Conservation (phyloP, 2,329 filamentous ascomycete species). For the Juglanconis sp. region DNA sequence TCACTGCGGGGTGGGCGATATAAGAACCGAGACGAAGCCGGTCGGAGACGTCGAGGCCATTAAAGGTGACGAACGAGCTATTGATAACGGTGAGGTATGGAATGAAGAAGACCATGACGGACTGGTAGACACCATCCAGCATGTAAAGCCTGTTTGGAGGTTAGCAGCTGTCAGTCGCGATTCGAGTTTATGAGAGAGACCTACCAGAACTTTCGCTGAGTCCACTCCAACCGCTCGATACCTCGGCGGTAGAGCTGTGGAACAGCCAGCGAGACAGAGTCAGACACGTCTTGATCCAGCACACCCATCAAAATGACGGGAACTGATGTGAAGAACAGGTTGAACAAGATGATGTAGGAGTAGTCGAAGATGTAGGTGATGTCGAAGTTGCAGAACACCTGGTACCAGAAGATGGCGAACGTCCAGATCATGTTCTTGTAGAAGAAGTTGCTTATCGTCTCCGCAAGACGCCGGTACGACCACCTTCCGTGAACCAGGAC, state of each 20-base stretch:
- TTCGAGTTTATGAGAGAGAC: slow-evolving; percentile 27
- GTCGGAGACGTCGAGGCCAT: slow-evolving; percentile 74
- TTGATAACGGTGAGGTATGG: slow-evolving; percentile 75
- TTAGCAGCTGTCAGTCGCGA: slow-evolving; percentile 24
- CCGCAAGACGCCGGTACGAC: slow-evolving; percentile 91
- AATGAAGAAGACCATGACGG: slow-evolving; percentile 88
- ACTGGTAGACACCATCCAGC: slow-evolving; percentile 92
- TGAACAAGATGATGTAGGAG: slow-evolving; percentile 95
- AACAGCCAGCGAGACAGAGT: slow-evolving; percentile 88
- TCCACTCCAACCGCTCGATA: slow-evolving; percentile 96
- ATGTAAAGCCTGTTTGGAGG: slow-evolving; percentile 72
- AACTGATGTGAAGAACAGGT: slow-evolving; percentile 92
- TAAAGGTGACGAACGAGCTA: slow-evolving; percentile 66
- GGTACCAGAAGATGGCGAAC: slow-evolving; percentile 95
- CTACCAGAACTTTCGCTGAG: slow-evolving; percentile 92
- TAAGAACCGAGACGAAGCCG: slow-evolving; percentile 83
- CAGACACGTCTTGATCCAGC: slow-evolving; percentile 93
- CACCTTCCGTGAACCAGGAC: slow-evolving; percentile 89
- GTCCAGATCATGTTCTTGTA: slow-evolving; percentile 99
- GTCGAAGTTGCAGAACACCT: slow-evolving; percentile 93
- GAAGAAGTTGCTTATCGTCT: slow-evolving; percentile 98
- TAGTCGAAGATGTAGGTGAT: slow-evolving; percentile 97
- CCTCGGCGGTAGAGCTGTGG: slow-evolving; percentile 93
- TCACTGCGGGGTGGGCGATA: slow-evolving; percentile 76
- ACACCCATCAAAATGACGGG: slow-evolving; percentile 95